Percentiles rank a stretch among this genome's conserved stretches.
phyloP scores from a whole-genome alignment of 768 basidiomycete species.

The Mycena epipterygia region DNA sequence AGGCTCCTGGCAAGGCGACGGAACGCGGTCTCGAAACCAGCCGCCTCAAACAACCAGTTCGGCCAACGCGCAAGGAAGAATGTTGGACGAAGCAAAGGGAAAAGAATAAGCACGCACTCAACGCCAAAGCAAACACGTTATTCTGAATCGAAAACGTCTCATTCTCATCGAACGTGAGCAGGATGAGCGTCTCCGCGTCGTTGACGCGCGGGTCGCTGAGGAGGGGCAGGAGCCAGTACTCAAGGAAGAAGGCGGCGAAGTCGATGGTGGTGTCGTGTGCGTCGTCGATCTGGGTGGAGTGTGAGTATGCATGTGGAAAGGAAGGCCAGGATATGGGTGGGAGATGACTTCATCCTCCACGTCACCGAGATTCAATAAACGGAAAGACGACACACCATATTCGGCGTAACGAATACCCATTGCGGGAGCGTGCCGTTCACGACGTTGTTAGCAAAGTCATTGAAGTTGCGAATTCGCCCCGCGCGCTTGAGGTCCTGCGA shows the following conservation, averaged over 20 bases:
- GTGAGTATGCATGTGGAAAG: not conserved
- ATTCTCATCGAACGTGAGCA: not conserved
- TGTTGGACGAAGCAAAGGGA: not conserved
- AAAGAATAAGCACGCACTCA: not conserved
- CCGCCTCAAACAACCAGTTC: no score
- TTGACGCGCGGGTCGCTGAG: not conserved
- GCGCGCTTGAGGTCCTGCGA: no score
- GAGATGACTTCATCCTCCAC: no score
- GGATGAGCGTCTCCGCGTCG: no score
- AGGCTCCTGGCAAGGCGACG: no score
- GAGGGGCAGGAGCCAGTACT: not conserved
- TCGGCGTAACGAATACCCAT: not conserved
- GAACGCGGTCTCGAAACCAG: no score
- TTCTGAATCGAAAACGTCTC: not conserved
- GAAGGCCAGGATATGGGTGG: no score
- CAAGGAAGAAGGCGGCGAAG: not conserved
- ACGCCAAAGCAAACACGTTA: not conserved
- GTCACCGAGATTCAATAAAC: not conserved
- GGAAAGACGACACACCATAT: not conserved
- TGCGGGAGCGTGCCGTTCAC: not conserved
- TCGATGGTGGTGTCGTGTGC: not conserved
- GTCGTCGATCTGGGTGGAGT: not conserved
- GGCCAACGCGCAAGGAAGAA: no score
- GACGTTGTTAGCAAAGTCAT: no score
- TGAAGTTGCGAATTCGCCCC: no score